phyloP scores from a whole-genome alignment of 345 rosid genomes.

The Mangifera indica region DNA sequence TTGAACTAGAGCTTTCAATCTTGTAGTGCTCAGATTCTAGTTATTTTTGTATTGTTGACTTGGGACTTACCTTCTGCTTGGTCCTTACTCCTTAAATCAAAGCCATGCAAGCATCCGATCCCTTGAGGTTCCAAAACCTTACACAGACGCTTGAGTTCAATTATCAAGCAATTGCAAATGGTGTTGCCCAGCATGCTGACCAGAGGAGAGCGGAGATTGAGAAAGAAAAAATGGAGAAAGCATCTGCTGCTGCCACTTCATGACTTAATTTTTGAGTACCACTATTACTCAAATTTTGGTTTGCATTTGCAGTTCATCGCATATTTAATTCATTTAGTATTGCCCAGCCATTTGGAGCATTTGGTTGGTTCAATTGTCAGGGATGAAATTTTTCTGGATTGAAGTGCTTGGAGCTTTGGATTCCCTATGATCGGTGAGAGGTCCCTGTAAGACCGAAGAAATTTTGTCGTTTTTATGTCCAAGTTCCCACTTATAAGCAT shows the following conservation, averaged over 20 bases:
- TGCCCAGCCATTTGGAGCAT: slow-evolving; percentile 23
- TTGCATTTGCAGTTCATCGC: slow-evolving; percentile 20
- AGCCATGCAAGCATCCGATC: slow-evolving; percentile 80
- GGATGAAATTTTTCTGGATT: slow-evolving; percentile 6
- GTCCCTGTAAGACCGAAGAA: slow-evolving; percentile 1
- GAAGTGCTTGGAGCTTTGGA: background rate
- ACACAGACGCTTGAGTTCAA: slow-evolving; percentile 76
- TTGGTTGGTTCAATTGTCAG: slow-evolving; percentile 24
- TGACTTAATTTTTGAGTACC: slow-evolving; percentile 23
- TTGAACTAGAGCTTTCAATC: background rate
- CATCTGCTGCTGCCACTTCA: slow-evolving; percentile 44
- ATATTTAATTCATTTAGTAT: slow-evolving; percentile 24
- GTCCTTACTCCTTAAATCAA: slow-evolving; percentile 15
- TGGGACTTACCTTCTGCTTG: background rate
- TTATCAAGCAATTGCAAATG: slow-evolving; percentile 85
- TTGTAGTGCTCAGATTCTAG: background rate
- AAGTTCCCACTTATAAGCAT: slow-evolving; percentile 11
- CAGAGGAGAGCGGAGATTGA: slow-evolving; percentile 87
- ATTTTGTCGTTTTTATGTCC: slow-evolving; percentile 10
- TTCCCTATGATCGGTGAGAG: slow-evolving; percentile 19
- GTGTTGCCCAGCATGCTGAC: slow-evolving; percentile 92
- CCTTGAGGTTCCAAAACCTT: slow-evolving; percentile 78
- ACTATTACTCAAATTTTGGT: slow-evolving; percentile 14
- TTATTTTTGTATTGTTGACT: slow-evolving; percentile 3
- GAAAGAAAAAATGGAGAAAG: slow-evolving; percentile 82